Conservation (phyloP, 2,329 filamentous ascomycete species). For the Westerdykella sp. region DNA sequence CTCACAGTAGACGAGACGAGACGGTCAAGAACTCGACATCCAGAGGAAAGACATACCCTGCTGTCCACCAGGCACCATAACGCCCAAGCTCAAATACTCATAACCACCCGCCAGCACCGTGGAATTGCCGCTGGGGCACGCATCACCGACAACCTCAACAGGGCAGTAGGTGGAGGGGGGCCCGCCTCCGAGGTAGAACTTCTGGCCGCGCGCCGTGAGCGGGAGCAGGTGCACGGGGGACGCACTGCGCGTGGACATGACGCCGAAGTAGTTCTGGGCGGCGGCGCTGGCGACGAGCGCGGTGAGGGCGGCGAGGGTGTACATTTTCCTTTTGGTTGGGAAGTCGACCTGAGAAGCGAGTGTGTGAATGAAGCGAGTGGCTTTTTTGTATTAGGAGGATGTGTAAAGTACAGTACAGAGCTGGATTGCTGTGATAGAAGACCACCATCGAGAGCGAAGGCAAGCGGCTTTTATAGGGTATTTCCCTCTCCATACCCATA, state of each 20-base stretch:
- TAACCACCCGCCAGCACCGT: constrained; percentile 42
- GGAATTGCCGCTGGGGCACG: constrained; percentile 44
- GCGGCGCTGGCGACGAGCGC: constrained; percentile 22
- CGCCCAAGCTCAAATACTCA: constrained; percentile 31
- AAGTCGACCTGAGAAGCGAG: no score
- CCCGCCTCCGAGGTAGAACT: constrained; percentile 47
- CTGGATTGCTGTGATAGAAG: not conserved
- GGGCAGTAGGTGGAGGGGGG: constrained; percentile 48
- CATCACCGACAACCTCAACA: constrained; percentile 19
- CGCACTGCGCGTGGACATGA: constrained; percentile 42
- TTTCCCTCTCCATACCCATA: no score
- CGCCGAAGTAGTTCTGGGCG: constrained; percentile 35
- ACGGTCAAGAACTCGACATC: no score
- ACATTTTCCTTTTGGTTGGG: constrained; percentile 19
- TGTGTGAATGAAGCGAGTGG: not conserved
- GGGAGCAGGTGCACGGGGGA: constrained; percentile 46
- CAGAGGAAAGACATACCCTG: constrained; percentile 31
- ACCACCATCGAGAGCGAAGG: no score
- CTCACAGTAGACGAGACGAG: no score
- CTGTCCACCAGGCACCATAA: constrained; percentile 58
- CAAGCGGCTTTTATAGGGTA: no score
- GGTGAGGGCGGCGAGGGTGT: constrained; percentile 26
- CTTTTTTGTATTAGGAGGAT: not conserved
- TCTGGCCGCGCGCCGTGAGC: constrained; percentile 44
- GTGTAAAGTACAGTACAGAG: no score